These are phyloP conservation scores for Colletotrichum zoysiae DNA, from an alignment of 2,329 filamentous ascomycete genomes.

Conservation along the genomic window DNA sequence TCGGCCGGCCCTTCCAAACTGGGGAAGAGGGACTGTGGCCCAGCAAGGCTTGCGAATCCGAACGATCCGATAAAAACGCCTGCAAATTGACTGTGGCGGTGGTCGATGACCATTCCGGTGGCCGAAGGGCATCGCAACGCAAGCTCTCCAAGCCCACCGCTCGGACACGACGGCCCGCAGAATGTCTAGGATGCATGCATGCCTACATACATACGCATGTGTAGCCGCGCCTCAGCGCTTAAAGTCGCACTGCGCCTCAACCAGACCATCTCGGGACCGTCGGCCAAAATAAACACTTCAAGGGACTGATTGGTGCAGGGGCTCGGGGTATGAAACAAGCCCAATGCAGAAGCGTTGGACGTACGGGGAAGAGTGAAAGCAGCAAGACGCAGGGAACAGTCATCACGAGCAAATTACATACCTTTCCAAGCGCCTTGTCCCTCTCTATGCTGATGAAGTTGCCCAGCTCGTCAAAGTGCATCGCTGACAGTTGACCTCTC, in stretches of 20 bases:
- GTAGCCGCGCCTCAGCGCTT: constrained; percentile 51
- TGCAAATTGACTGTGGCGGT: background rate
- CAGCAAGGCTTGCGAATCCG: constrained; percentile 37
- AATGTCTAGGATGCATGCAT: constrained; percentile 20
- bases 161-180: constrained; percentile 25
- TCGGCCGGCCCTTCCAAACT: constrained; percentile 9
- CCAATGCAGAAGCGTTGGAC: constrained; percentile 21
- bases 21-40: background rate
- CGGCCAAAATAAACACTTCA: constrained; percentile 36
- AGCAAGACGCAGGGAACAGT: constrained; percentile 39
- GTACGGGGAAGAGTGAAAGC: constrained; percentile 25
- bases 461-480: constrained; percentile 87
- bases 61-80: constrained; percentile 22
- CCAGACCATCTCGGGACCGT: constrained; percentile 30
- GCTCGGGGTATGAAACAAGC: constrained; percentile 24
- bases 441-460: constrained; percentile 88
- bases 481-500: constrained; percentile 78
- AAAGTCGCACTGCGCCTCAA: constrained; percentile 41
- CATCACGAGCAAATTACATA: constrained; percentile 54
- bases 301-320: constrained; percentile 10
- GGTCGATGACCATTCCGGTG: constrained; percentile 6
- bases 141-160: constrained; percentile 21
- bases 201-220: constrained; percentile 17
- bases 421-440: constrained; percentile 89
- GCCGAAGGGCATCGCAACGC: constrained; percentile 5